Percentiles rank a stretch among this genome's conserved stretches.
Evolutionary conservation across 148 eudicot genomes (phyloP).

Genomic region (Bassia scoparia): DNA sequence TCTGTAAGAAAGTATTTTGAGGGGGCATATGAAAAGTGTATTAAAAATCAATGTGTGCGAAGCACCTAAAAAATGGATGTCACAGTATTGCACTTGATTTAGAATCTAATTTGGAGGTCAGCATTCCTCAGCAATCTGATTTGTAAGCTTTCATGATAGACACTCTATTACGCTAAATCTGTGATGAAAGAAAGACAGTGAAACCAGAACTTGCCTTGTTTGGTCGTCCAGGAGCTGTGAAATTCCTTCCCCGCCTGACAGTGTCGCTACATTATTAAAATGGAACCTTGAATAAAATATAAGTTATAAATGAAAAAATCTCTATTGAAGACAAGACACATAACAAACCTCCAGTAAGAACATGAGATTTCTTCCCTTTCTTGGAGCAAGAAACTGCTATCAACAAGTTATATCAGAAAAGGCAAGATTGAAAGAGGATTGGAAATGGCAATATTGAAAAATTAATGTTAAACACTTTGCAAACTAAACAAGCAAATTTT

Average conservation of each 20-base stretch:
- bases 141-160: no score
- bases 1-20: no score
- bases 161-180: no score
- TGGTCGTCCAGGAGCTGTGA: constrained; percentile 31
- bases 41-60: no score
- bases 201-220: constrained; percentile 38
- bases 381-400: constrained; percentile 39
- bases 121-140: no score
- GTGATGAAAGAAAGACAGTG: background rate
- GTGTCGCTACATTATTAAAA: background rate
- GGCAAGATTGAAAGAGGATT: background rate
- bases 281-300: background rate
- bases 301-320: background rate
- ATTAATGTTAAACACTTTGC: no score
- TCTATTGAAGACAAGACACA: background rate
- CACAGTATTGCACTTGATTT: no score
- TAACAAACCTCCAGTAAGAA: constrained; percentile 31
- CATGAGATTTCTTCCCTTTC: constrained; percentile 24
- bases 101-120: no score
- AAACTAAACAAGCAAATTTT: no score
- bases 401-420: background rate
- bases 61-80: no score
- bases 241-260: constrained; percentile 44
- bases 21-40: no score
- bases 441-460: constrained; percentile 2